phyloP scores from a whole-genome alignment of 345 rosid species.

The Gossypium thurberi region DNA sequence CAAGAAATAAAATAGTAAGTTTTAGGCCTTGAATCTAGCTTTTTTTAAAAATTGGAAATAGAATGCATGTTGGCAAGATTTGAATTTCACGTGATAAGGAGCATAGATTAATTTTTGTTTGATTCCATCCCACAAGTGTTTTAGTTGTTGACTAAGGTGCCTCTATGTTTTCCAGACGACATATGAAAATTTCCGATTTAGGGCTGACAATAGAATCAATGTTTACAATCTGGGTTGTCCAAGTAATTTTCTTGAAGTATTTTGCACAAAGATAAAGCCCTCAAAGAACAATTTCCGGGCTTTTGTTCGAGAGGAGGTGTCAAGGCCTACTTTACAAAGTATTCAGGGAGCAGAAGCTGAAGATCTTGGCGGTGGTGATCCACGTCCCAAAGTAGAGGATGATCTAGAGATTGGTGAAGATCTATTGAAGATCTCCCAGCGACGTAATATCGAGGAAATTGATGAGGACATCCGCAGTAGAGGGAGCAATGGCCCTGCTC shows the following conservation, averaged over 20 bases:
- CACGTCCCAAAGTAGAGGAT: constrained; percentile 84
- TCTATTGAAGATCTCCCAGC: constrained; percentile 80
- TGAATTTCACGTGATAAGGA: not conserved
- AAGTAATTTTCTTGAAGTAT: constrained; percentile 63
- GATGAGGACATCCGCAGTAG: constrained; percentile 56
- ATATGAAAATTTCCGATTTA: constrained; percentile 83
- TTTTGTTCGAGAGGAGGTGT: constrained; percentile 51
- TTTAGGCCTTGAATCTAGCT: constrained; percentile 3
- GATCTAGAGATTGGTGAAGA: constrained; percentile 87
- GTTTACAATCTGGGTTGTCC: constrained; percentile 54
- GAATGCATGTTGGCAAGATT: not conserved
- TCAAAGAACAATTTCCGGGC: constrained; percentile 77
- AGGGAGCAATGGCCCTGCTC: constrained; percentile 65
- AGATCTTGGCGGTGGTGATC: constrained; percentile 41
- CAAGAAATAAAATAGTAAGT: not conserved
- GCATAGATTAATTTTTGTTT: not conserved
- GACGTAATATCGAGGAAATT: constrained; percentile 61
- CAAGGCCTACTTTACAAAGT: constrained; percentile 38
- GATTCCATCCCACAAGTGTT: not conserved
- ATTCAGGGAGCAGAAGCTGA: constrained; percentile 48
- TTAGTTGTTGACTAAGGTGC: not conserved
- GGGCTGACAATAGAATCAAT: constrained; percentile 66
- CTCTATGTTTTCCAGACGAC: constrained; percentile 65
- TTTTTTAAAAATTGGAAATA: not conserved
- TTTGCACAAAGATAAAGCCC: constrained; percentile 63